Base-by-base conservation (phyloP, 768 basidiomycete genomes). In the Piloderma croceum region DNA sequence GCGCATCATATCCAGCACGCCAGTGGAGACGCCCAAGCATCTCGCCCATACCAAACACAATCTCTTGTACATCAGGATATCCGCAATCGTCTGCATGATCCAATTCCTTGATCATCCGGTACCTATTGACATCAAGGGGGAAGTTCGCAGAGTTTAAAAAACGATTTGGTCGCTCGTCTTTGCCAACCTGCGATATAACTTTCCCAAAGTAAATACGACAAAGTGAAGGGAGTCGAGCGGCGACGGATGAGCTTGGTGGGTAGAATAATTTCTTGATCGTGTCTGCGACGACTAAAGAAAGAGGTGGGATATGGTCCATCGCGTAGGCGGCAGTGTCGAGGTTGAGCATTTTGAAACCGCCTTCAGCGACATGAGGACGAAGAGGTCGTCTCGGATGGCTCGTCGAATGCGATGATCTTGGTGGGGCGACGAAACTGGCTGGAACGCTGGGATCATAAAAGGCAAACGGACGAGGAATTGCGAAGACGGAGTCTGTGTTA, bases 131-230 rank as follows among this genome's bases (percentile, higher is more conserved):
- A 36, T 59, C 57, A 22, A 62, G 22, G 39, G 59, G 57, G 41
- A 59, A 60, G 33, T 61, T 58, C 15, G 42, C 25, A 5, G 60
- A 44, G 41, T 53, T 62, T 42, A 62, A 44, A 34, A 58, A 59
- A n/a, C 36, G 37, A 12, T 21, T 29, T 19, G 38, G 43, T 23
- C 40, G 44, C 21, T 32, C 38, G n/a, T n/a, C n/a, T n/a, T n/a
- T n/a, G n/a, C n/a, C n/a, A n/a, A n/a, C n/a, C 20, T 36, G 13
- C 18, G 37, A 11, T 22, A 52, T 37, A 10, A 43, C 46, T 42
- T 57, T 60, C 24, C 59, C 59, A 34, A 61, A 56, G 42, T 61
- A 60, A 22, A 61, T 38, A 24, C 59, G 46, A 40, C 59, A 58
- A 31, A 61, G 40, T 12, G 49, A 35, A 29, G 59, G 54, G 3